These are phyloP conservation scores for Volvox carteri DNA, from an alignment of 163 green algal genomes.

Conservation along the genomic window DNA sequence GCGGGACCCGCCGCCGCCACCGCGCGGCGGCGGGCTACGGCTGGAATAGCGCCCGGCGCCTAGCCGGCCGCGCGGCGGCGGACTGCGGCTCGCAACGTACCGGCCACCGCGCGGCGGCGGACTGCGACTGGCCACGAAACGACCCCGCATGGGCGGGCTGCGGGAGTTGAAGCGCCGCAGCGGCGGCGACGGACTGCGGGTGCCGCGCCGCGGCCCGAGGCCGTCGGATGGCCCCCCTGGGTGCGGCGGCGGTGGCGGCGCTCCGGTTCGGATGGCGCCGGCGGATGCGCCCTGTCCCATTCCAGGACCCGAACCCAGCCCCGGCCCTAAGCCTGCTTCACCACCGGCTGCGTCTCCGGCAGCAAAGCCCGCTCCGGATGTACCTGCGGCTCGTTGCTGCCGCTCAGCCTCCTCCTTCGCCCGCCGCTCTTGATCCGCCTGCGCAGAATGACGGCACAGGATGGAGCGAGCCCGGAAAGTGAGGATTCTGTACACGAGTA, in stretches of 20 bases:
- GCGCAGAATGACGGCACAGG: background rate
- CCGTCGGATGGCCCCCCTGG: background rate
- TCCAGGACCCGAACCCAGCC: background rate
- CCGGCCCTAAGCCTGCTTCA: background rate
- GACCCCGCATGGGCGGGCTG: constrained; percentile 18
- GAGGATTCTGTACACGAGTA: too few relatives aligned
- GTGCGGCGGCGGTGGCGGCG: background rate
- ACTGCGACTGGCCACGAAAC: constrained; percentile 19
- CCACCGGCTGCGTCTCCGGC: background rate
- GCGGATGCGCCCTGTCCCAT: too few relatives aligned
- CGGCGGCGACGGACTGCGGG: constrained; percentile 29
- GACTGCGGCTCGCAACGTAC: constrained; percentile 28
- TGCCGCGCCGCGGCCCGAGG: background rate
- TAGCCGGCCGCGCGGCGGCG: background rate
- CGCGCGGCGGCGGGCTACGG: constrained; percentile 41
- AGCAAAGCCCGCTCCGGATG: background rate
- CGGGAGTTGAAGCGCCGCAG: background rate
- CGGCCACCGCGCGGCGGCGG: constrained; percentile 9
- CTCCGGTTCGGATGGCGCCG: background rate
- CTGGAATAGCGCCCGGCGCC: constrained; percentile 2
- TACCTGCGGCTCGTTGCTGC: background rate
- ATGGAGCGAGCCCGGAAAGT: too few relatives aligned
- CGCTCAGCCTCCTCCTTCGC: constrained; percentile 16
- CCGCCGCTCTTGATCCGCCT: constrained; percentile 38
- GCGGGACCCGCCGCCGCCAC: background rate